Evolutionary conservation across 1,139 yeast genomes (phyloP).

Genomic region (Geotrichum carabidarum): DNA sequence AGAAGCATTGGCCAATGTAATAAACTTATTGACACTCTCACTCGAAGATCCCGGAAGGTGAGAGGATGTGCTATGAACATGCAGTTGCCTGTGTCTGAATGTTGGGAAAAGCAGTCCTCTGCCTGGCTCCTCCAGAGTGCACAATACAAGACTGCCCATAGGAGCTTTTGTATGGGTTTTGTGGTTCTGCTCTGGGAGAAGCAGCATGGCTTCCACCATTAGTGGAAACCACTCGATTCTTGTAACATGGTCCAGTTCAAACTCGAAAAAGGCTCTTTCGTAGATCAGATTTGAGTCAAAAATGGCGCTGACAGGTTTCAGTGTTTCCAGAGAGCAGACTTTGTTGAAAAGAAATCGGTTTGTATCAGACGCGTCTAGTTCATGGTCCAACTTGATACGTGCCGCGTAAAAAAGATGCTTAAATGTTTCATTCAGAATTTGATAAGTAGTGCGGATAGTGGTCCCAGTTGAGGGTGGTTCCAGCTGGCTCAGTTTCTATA

Average conservation of each 20-base stretch:
- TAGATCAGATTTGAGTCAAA: conserved; percentile 33
- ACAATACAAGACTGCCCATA: conserved; percentile 33
- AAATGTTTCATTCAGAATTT: neutral
- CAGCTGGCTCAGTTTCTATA: conserved; percentile 5
- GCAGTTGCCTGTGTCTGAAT: conserved; percentile 35
- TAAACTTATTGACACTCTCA: conserved; percentile 2
- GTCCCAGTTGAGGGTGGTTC: neutral
- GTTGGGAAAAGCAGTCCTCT: conserved; percentile 38
- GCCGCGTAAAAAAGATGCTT: conserved; percentile 24
- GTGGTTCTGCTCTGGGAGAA: conserved; percentile 25
- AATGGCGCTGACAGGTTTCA: conserved; percentile 29
- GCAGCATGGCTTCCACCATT: conserved; percentile 27
- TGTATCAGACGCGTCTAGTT: conserved; percentile 26
- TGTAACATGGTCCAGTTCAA: conserved; percentile 28
- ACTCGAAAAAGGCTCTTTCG: conserved; percentile 35
- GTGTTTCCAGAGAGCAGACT: conserved; percentile 31
- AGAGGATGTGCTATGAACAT: conserved; percentile 17
- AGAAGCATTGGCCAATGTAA: conserved; percentile 3
- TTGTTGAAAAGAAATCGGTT: conserved; percentile 31
- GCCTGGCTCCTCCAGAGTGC: conserved; percentile 37
- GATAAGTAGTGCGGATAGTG: neutral
- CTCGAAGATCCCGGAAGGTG: neutral
- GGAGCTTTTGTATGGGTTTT: no score
- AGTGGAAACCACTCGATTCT: conserved; percentile 20
- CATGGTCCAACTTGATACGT: conserved; percentile 24